phyloP scores from a whole-genome alignment of 2,329 filamentous ascomycete species.

The Microcera coccophila region DNA sequence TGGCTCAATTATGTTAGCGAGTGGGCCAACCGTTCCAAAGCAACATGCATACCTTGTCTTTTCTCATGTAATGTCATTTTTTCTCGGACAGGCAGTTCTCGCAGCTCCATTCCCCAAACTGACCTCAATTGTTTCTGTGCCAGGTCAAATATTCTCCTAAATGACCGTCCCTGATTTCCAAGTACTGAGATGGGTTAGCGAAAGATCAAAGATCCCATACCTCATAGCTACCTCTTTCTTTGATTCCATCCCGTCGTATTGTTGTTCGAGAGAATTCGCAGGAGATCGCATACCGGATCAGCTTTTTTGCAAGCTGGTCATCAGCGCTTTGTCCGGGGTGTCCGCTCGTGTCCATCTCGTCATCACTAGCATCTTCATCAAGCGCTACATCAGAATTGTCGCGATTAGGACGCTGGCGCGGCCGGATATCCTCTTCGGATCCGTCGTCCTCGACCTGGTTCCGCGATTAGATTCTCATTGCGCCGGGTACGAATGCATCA shows the following conservation, averaged over 20 bases:
- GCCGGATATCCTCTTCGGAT: constrained; percentile 30
- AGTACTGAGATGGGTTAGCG: constrained; percentile 53
- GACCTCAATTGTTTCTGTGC: constrained; percentile 68
- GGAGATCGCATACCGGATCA: constrained; percentile 65
- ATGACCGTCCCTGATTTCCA: constrained; percentile 64
- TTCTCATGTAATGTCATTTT: constrained; percentile 75
- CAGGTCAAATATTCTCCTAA: constrained; percentile 70
- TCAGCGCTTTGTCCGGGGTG: constrained; percentile 39
- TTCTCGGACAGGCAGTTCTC: constrained; percentile 75
- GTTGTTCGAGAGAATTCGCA: constrained; percentile 61
- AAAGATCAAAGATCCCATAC: not conserved
- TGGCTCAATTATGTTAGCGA: constrained; percentile 33
- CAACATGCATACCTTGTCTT: constrained; percentile 61
- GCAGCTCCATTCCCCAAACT: constrained; percentile 89
- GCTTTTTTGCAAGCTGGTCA: constrained; percentile 57
- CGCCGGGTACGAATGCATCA: not conserved
- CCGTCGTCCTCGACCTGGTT: constrained; percentile 28
- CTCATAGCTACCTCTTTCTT: constrained; percentile 52
- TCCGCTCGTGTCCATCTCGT: constrained; percentile 31
- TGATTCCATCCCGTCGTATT: constrained; percentile 59
- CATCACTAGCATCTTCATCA: constrained; percentile 37
- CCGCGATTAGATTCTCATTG: constrained; percentile 6
- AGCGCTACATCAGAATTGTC: constrained; percentile 30
- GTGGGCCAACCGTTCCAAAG: constrained; percentile 1
- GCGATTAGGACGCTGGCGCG: constrained; percentile 30